A percentile compares a stretch with the other conserved stretches of the same genome.
Conservation (phyloP, 2,329 filamentous ascomycete genomes). For the Aspergillus aculeatinus region DNA sequence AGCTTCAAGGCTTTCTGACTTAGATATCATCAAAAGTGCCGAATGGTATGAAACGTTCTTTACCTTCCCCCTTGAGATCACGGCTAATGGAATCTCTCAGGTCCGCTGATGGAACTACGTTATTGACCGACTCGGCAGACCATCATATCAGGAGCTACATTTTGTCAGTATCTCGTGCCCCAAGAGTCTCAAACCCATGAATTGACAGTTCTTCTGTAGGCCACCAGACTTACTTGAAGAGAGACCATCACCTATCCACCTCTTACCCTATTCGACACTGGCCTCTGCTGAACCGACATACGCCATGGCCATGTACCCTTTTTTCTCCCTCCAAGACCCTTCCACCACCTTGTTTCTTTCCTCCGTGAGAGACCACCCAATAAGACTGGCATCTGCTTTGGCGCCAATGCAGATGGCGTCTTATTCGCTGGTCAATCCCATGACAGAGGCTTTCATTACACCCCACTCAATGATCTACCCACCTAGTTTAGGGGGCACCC, state of each 20-base stretch:
- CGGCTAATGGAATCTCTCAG: slow-evolving; percentile 26
- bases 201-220: slow-evolving; percentile 27
- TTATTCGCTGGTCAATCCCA: slow-evolving; percentile 56
- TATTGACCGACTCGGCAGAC: slow-evolving; percentile 55
- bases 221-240: slow-evolving; percentile 51
- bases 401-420: slow-evolving; percentile 48
- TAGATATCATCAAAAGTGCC: slow-evolving; percentile 47
- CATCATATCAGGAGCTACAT: slow-evolving; percentile 55
- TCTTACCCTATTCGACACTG: slow-evolving; percentile 50
- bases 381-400: slow-evolving; percentile 57
- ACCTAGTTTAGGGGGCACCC: slow-evolving; percentile 42
- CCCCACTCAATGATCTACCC: slow-evolving; percentile 58
- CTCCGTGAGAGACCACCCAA: slow-evolving; percentile 55
- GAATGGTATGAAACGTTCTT: slow-evolving; percentile 39
- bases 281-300: slow-evolving; percentile 52
- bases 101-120: slow-evolving; percentile 57
- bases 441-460: slow-evolving; percentile 57
- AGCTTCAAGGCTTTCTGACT: neutral
- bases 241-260: slow-evolving; percentile 30
- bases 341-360: slow-evolving; percentile 52
- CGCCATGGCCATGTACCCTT: slow-evolving; percentile 55
- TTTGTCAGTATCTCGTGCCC: slow-evolving; percentile 40
- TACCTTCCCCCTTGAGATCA: neutral
- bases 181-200: neutral
- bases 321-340: slow-evolving; percentile 53